These are phyloP conservation scores for Crinitomyces ghanaensis DNA, from an alignment of 805 yeast species.

Conservation along the genomic window DNA sequence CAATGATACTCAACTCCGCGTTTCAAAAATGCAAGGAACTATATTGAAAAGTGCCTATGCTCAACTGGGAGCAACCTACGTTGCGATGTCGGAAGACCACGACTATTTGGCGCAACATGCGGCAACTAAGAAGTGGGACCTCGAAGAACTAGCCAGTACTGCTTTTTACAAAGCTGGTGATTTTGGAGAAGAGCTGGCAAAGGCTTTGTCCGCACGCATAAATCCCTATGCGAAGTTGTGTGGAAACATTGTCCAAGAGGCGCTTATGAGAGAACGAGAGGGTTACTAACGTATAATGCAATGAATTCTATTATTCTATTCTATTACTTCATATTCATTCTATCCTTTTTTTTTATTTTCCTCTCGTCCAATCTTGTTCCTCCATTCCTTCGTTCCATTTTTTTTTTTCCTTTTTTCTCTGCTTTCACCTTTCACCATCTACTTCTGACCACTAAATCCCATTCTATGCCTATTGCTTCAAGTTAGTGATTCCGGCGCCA, in stretches of 20 bases:
- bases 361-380: too few species aligned
- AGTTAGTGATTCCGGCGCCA: too few species aligned
- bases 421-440: too few species aligned
- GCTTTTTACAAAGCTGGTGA: conserved; percentile 20
- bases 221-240: conserved; percentile 28
- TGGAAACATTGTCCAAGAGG: conserved; percentile 22
- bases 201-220: conserved; percentile 17
- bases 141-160: conserved; percentile 21
- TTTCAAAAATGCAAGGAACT: conserved; percentile 23
- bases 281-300: too few species aligned
- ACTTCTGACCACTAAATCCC: too few species aligned
- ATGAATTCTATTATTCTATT: too few species aligned
- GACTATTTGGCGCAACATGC: background rate
- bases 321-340: too few species aligned
- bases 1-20: conserved; percentile 3
- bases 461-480: too few species aligned
- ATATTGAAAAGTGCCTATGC: conserved; percentile 23
- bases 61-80: conserved; percentile 23
- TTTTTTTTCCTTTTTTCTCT: too few species aligned
- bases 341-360: too few species aligned
- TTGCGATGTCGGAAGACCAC: conserved; percentile 14
- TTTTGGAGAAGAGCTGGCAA: conserved; percentile 23
- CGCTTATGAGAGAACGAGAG: conserved; percentile 14
- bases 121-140: conserved; percentile 17
- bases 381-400: too few species aligned